A percentile compares a stretch with the other conserved stretches of the same genome.
Evolutionary conservation across 2,329 filamentous ascomycete genomes (phyloP).

Genomic region (Diaporthe sp.): DNA sequence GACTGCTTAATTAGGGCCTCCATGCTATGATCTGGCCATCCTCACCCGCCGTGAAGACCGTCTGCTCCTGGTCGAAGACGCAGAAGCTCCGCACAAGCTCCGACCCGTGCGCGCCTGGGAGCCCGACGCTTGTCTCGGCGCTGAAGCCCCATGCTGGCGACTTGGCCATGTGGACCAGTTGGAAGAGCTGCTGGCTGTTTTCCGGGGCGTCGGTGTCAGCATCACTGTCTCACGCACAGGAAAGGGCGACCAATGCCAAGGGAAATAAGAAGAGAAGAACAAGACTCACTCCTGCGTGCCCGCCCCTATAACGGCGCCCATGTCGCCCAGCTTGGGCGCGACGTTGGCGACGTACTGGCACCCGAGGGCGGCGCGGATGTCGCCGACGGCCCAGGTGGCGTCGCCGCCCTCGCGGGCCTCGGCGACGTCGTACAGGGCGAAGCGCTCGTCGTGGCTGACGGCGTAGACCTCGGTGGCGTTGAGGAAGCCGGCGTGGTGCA

Average conservation of each 20-base stretch:
- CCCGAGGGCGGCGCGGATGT: constrained; percentile 74
- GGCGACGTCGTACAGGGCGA: constrained; percentile 79
- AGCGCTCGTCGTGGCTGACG: constrained; percentile 83
- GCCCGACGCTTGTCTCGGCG: constrained; percentile 67
- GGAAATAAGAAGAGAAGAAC: too few relatives aligned
- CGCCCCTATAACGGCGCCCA: constrained; percentile 72
- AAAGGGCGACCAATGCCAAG: too few relatives aligned
- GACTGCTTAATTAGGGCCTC: constrained; percentile 53
- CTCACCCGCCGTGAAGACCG: constrained; percentile 72
- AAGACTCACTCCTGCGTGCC: constrained; percentile 79
- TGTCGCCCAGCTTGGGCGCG: constrained; percentile 69
- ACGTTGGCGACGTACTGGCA: constrained; percentile 84
- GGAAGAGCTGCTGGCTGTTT: constrained; percentile 68
- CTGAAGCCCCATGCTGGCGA: constrained; percentile 68
- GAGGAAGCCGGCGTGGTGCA: constrained; percentile 82
- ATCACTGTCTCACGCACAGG: too few relatives aligned
- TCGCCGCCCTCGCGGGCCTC: constrained; percentile 73
- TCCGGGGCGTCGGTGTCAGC: neutral
- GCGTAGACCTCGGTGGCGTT: constrained; percentile 76
- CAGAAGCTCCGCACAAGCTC: constrained; percentile 76
- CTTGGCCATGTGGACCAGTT: constrained; percentile 71
- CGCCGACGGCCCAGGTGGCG: constrained; percentile 73
- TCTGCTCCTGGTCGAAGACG: constrained; percentile 72
- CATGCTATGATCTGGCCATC: constrained; percentile 72
- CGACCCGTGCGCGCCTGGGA: constrained; percentile 73